These are phyloP conservation scores for Scorias spongiosa DNA, from an alignment of 2,329 filamentous ascomycete genomes.

Conservation along the genomic window DNA sequence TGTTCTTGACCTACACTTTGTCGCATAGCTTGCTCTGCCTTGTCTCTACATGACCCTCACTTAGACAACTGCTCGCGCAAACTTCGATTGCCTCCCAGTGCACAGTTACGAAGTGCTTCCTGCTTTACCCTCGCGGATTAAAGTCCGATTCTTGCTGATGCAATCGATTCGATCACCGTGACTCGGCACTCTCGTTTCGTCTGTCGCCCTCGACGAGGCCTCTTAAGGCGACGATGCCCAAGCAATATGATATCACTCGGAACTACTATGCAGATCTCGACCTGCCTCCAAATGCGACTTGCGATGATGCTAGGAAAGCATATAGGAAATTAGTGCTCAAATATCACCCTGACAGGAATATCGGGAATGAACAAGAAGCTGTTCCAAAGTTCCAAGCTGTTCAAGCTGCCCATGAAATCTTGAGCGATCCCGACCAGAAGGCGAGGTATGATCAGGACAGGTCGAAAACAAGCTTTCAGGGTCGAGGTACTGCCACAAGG, in stretches of 20 bases:
- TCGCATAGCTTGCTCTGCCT: no score
- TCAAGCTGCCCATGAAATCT: conserved; percentile 69
- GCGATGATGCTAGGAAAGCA: conserved; percentile 69
- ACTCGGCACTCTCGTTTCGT: no score
- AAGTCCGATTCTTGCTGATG: no score
- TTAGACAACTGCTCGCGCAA: no score
- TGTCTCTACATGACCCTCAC: no score
- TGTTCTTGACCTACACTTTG: no score
- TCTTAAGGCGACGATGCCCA: conserved; percentile 40
- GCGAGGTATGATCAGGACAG: conserved; percentile 48
- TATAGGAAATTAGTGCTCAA: conserved; percentile 74
- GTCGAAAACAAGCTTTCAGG: conserved; percentile 30
- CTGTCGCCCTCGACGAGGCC: no score
- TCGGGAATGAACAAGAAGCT: conserved; percentile 63
- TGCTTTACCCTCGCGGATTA: no score
- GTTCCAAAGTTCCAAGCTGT: conserved; percentile 75
- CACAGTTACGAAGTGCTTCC: no score
- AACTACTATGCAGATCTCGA: conserved; percentile 83
- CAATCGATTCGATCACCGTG: no score
- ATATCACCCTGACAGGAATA: conserved; percentile 82
- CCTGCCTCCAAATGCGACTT: conserved; percentile 49
- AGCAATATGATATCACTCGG: conserved; percentile 29
- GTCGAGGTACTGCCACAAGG: not conserved
- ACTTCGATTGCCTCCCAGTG: no score
- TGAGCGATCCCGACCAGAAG: conserved; percentile 44